Base-by-base conservation (phyloP, 1,284 basidiomycete genomes). In the Phenoliferia sp. region DNA sequence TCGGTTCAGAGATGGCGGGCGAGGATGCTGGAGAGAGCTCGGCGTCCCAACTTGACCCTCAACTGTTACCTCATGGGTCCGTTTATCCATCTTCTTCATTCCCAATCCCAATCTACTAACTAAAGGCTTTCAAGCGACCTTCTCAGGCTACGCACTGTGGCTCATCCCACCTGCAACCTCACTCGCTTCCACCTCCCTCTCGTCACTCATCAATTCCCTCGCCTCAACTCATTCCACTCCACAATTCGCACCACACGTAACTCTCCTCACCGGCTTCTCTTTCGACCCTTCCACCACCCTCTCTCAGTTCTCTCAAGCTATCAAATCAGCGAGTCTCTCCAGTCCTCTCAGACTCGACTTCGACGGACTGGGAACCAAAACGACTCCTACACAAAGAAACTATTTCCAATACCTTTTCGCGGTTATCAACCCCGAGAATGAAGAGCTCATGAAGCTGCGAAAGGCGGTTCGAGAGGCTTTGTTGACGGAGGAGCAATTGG, bases 331-430 rank as follows among this genome's bases (percentile, higher is more conserved):
- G 54, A 16, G 28, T 64, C 33, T n/a, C 39, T 12, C 22, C 48
- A 1, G 29, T 17, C 22, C 12, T 2, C 7, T 12, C 54, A n/a
- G 54, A 31, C 28, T 70, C 16, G 2, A 10, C 1, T 57, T 67
- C 33, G 5, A 17, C 9, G 15, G 10, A 0, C 58, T 67, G 4
- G 69, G 66, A 4, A 56, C 63, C 0, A 35, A 64, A 6, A 12
- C 16, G 3, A 31, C 3, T 28, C n/a, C n/a, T n/a, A n/a, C n/a
- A n/a, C 22, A 52, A 26, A 22, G 17, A 6, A 52, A 52, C 48
- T 69, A 39, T 59, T 71, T 69, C 33, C 70, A 71, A 39, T 71
- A 64, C 67, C 26, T 69, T n/a, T 71, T 67, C 36, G 58, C 44
- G 4, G 5, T 26, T 12, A 32, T 71, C 36, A 2, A 22, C 6